phyloP scores from a whole-genome alignment of 129 eudicot genomes.

The Pulicaria dysenterica region DNA sequence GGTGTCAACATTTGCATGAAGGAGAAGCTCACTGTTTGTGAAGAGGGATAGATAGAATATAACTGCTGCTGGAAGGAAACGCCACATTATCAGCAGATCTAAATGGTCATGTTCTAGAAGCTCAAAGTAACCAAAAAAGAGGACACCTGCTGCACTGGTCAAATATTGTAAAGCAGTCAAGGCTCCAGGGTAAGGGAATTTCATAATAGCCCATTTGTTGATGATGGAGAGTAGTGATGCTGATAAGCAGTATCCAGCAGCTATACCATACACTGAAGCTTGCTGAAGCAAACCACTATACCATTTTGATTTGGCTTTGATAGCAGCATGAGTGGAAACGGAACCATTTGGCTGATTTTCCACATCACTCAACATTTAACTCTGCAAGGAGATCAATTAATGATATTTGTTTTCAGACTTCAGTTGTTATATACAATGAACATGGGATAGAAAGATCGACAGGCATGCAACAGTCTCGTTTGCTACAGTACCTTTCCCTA shows the following conservation, averaged over 20 bases:
- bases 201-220: slow-evolving; percentile 99
- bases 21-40: slow-evolving; percentile 96
- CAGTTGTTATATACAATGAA: background rate
- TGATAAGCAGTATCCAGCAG: slow-evolving; percentile 91
- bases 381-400: background rate
- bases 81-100: slow-evolving; percentile 84
- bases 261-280: slow-evolving; percentile 80
- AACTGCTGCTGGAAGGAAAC: slow-evolving; percentile 83
- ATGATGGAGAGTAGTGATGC: slow-evolving; percentile 94
- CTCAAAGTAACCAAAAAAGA: slow-evolving; percentile 66
- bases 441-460: background rate
- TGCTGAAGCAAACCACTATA: slow-evolving; percentile 60
- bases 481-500: background rate
- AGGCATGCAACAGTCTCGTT: background rate
- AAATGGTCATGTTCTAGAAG: slow-evolving; percentile 77
- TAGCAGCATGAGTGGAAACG: slow-evolving; percentile 22
- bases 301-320: slow-evolving; percentile 60
- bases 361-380: slow-evolving; percentile 52
- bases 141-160: slow-evolving; percentile 89
- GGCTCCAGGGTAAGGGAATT: slow-evolving; percentile 96
- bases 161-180: slow-evolving; percentile 93
- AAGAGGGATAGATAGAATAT: slow-evolving; percentile 91
- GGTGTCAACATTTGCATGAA: slow-evolving; percentile 97
- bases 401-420: background rate
- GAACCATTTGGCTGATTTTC: slow-evolving; percentile 53